These are phyloP conservation scores for Monascus ruber DNA, from an alignment of 2,329 filamentous ascomycete genomes.

Conservation along the genomic window DNA sequence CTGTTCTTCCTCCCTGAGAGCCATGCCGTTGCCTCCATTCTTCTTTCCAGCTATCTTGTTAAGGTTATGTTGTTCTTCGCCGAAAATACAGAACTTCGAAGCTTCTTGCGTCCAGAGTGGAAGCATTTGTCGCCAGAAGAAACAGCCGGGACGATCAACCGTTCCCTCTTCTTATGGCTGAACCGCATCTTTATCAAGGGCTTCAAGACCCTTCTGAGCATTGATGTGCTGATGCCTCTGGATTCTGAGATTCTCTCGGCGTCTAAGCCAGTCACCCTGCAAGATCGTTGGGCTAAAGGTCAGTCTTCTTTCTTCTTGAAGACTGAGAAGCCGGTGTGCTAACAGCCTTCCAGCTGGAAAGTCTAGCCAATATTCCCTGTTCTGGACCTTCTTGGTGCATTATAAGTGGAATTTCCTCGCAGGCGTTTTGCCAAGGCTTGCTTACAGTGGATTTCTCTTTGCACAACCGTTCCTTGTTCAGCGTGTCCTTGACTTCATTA, in stretches of 20 bases:
- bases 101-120: conserved; percentile 16
- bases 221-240: conserved; percentile 31
- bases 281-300: conserved; percentile 21
- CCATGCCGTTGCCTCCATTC: too few species aligned
- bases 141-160: conserved; percentile 22
- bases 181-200: conserved; percentile 18
- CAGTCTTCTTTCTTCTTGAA: conserved; percentile 3
- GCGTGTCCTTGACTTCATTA: conserved; percentile 7
- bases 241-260: conserved; percentile 25
- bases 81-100: neutral
- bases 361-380: conserved; percentile 6
- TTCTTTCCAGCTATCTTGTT: neutral
- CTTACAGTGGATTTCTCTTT: conserved; percentile 8
- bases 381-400: conserved; percentile 9
- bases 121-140: conserved; percentile 31
- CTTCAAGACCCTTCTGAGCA: conserved; percentile 18
- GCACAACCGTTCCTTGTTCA: conserved; percentile 12
- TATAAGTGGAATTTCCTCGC: conserved; percentile 8
- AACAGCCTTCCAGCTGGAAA: conserved; percentile 5
- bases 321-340: neutral
- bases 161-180: conserved; percentile 17
- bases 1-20: too few species aligned
- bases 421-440: conserved; percentile 7
- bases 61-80: neutral
- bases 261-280: conserved; percentile 19